phyloP scores from a whole-genome alignment of 495 filamentous ascomycete genomes.

The Aspergillus affinis region DNA sequence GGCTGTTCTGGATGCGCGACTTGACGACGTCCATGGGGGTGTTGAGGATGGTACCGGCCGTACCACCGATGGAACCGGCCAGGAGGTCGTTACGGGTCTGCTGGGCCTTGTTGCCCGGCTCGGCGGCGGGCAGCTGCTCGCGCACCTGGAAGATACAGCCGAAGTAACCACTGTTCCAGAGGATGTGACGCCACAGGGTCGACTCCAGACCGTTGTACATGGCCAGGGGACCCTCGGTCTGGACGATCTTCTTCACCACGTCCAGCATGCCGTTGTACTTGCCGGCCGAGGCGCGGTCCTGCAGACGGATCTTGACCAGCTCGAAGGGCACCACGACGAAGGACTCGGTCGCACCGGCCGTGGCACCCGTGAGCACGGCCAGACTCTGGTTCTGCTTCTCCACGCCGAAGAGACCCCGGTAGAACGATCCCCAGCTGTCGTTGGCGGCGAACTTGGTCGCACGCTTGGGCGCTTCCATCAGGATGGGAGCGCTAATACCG shows the following conservation, averaged over 20 bases:
- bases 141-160: conserved; percentile 97
- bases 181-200: conserved; percentile 93
- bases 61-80: conserved; percentile 84
- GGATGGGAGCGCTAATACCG: conserved; percentile 90
- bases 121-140: conserved; percentile 70
- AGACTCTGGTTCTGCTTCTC: conserved; percentile 86
- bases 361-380: conserved; percentile 87
- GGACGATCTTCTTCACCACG: conserved; percentile 79
- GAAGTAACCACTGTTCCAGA: conserved; percentile 98
- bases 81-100: conserved; percentile 85
- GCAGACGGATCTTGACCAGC: conserved; percentile 93
- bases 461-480: conserved; percentile 99
- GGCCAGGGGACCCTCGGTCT: conserved; percentile 78
- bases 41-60: conserved; percentile 89
- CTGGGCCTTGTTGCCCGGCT: conserved; percentile 67
- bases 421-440: conserved; percentile 94
- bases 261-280: conserved; percentile 96
- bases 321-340: conserved; percentile 96
- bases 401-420: conserved; percentile 77
- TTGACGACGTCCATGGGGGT: conserved; percentile 98
- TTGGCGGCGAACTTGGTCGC: conserved; percentile 99
- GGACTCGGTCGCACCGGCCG: conserved; percentile 91
- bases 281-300: conserved; percentile 90
- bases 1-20: conserved; percentile 90
- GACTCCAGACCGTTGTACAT: conserved; percentile 96